These are phyloP conservation scores for Fusarium subtropicale DNA, from an alignment of 2,329 filamentous ascomycete species.

Conservation along the genomic window DNA sequence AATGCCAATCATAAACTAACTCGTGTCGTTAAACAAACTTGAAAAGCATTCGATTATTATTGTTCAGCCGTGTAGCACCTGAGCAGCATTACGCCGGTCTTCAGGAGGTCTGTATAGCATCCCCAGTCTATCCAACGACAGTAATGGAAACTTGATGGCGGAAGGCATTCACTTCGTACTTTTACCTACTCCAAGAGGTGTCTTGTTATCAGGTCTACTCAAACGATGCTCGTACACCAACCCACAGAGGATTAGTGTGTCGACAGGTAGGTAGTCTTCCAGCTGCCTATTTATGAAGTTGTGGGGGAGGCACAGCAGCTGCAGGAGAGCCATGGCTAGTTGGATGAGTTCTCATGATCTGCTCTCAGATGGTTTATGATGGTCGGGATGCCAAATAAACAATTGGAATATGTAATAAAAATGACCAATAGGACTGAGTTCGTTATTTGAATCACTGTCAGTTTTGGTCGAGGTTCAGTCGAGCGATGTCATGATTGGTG, in stretches of 20 bases:
- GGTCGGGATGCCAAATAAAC: not conserved
- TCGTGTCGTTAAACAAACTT: not conserved
- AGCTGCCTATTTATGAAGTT: slow-evolving; percentile 6
- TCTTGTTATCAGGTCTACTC: not conserved
- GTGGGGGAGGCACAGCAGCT: slow-evolving; percentile 2
- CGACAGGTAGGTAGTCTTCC: not conserved
- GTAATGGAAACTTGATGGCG: not conserved
- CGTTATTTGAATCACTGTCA: not conserved
- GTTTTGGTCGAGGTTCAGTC: not conserved
- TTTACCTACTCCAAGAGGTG: not conserved
- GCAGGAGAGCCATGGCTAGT: not conserved
- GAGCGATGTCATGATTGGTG: slow-evolving; percentile 22
- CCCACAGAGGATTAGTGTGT: not conserved
- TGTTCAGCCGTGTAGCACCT: not conserved
- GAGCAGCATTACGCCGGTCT: no score
- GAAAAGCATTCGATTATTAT: not conserved
- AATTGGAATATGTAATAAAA: not conserved
- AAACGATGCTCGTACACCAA: not conserved
- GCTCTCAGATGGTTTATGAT: not conserved
- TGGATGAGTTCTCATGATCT: slow-evolving; percentile 19
- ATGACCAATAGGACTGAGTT: not conserved
- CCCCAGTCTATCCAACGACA: no score
- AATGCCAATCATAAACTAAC: not conserved
- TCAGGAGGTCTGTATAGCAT: not conserved
- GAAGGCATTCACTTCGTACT: not conserved